Conservation (phyloP, 345 rosid species). For the Salix purpurea region DNA sequence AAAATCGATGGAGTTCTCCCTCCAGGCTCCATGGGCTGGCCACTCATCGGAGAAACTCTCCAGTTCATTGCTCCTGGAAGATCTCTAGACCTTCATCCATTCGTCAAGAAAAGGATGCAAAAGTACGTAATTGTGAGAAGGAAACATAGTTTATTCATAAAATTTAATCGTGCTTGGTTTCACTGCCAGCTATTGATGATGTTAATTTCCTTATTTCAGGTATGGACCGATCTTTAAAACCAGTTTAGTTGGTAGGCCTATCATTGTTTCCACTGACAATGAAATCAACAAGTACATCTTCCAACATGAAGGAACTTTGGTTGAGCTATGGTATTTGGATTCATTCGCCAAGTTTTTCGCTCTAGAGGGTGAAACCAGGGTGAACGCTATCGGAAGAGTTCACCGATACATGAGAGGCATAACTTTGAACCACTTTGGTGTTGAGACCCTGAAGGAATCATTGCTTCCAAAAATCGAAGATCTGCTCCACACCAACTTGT, state of each 20-base stretch:
- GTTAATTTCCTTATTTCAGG: not conserved
- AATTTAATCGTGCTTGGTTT: too few relatives aligned
- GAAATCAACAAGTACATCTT: not conserved
- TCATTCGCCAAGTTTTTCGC: constrained; percentile 10
- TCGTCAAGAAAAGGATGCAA: not conserved
- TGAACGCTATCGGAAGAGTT: not conserved
- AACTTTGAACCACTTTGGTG: constrained; percentile 9
- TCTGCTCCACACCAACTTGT: too few relatives aligned
- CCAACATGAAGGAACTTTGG: constrained; percentile 12
- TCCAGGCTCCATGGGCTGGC: not conserved
- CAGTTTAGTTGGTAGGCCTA: too few relatives aligned
- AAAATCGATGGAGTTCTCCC: too few relatives aligned
- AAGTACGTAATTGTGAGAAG: too few relatives aligned
- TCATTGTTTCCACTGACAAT: too few relatives aligned
- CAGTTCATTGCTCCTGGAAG: not conserved
- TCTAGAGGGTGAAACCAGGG: constrained; percentile 4
- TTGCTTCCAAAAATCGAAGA: too few relatives aligned
- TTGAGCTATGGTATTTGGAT: constrained; percentile 7
- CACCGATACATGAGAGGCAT: constrained; percentile 13
- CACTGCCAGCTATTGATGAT: too few relatives aligned
- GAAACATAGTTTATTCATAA: too few relatives aligned
- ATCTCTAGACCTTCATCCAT: not conserved
- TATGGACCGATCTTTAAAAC: constrained; percentile 11
- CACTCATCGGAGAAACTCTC: not conserved
- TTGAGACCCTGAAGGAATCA: not conserved